Evolutionary conservation across 2,329 filamentous ascomycete genomes (phyloP).

Genomic region (Pyrenophora graminea): DNA sequence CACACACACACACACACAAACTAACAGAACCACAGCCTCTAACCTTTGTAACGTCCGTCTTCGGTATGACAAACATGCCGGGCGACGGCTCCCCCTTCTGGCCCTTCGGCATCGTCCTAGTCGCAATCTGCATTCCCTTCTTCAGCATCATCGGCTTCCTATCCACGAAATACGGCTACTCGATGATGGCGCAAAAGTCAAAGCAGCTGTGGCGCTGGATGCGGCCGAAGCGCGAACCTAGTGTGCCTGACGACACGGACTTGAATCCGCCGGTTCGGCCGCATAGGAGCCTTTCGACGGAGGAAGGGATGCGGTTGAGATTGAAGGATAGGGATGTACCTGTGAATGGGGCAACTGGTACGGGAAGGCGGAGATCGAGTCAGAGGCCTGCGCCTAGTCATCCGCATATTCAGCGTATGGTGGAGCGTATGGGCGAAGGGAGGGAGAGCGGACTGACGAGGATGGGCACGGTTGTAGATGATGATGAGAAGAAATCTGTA

Average conservation of each 20-base stretch:
- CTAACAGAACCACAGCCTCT: constrained; percentile 47
- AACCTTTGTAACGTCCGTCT: constrained; percentile 65
- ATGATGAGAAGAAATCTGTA: constrained; percentile 10
- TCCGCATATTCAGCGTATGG: constrained; percentile 38
- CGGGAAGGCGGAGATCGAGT: constrained; percentile 9
- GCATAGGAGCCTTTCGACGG: constrained; percentile 31
- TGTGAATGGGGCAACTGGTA: not conserved
- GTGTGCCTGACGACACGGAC: constrained; percentile 12
- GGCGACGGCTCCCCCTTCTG: constrained; percentile 37
- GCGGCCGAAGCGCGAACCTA: constrained; percentile 17
- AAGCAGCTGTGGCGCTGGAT: constrained; percentile 36
- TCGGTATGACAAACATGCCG: constrained; percentile 57
- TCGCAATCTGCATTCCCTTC: constrained; percentile 51
- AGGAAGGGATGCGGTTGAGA: constrained; percentile 36
- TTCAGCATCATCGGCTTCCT: constrained; percentile 53
- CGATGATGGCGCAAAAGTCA: constrained; percentile 42
- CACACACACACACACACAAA: not conserved
- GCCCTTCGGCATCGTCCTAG: constrained; percentile 49
- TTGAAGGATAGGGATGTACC: constrained; percentile 12
- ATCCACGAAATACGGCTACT: constrained; percentile 48
- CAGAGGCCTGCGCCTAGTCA: constrained; percentile 26
- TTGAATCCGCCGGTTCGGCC: constrained; percentile 5
- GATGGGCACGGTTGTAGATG: constrained; percentile 25
- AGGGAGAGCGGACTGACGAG: constrained; percentile 30
- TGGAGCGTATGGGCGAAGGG: constrained; percentile 34